Percentiles rank a stretch among this genome's conserved stretches.
Evolutionary conservation across 2,329 filamentous ascomycete genomes (phyloP).

Genomic region (Zymoseptoria crescenta): DNA sequence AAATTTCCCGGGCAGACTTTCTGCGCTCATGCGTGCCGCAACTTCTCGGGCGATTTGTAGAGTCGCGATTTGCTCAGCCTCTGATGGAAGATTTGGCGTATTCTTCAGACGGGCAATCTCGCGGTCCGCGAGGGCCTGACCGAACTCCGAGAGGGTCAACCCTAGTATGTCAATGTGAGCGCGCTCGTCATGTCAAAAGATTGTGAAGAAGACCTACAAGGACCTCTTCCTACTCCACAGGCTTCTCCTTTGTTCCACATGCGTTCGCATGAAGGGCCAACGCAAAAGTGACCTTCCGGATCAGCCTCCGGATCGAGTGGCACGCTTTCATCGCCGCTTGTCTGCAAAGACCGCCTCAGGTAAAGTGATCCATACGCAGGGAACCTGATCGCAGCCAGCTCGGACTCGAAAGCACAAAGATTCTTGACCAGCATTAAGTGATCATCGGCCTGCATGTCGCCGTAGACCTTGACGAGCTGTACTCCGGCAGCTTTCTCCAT

Average conservation of each 20-base stretch:
- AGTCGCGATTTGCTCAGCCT: neutral
- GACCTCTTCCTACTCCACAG: neutral
- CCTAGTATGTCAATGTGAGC: neutral
- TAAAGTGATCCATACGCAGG: neutral
- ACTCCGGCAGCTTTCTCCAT: conserved; percentile 24
- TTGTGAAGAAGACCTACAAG: neutral
- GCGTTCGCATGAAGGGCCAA: neutral
- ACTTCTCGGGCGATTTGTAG: neutral
- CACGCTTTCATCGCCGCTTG: neutral
- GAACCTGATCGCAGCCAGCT: conserved; percentile 3
- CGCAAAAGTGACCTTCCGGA: neutral
- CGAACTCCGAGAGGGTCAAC: neutral
- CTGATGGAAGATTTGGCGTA: neutral
- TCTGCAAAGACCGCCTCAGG: neutral
- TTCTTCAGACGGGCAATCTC: neutral
- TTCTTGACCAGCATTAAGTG: conserved; percentile 4
- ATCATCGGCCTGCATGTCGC: neutral
- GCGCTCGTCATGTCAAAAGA: neutral
- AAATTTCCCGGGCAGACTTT: conserved; percentile 2
- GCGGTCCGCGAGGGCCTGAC: conserved; percentile 1
- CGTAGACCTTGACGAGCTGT: conserved; percentile 24
- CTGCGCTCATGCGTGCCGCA: neutral
- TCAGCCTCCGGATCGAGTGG: neutral
- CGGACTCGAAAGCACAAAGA: conserved; percentile 2
- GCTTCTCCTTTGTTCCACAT: neutral